Conservation (phyloP, 176 grass and related monocot species). For the bread wheat (Triticum aestivum) region IWGSC_CS_RefSeq_v2.1 NC_057812.1:113559502-113560001, state of each 20-base stretch:
- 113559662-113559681: not conserved
- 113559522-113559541: too few species aligned
- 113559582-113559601: too few species aligned
- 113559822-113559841: not conserved
- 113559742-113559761: not conserved
- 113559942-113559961: slow-evolving; percentile 27
- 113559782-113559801: not conserved
- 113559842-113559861: not conserved
- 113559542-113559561: too few species aligned
- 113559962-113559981: slow-evolving; percentile 31
- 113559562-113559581: too few species aligned
- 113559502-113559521: too few species aligned
- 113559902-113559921: not conserved
- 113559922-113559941: not conserved
- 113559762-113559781: not conserved
- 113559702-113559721: not conserved
- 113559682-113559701: not conserved
- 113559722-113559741: rapidly evolving
- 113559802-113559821: not conserved
- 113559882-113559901: not conserved
- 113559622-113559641: too few species aligned
- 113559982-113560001: not conserved
- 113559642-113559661: too few species aligned
- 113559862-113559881: not conserved
- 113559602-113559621: too few species aligned